Conservation (phyloP, 768 basidiomycete genomes). For the Lactifluus hygrophoroides region DNA sequence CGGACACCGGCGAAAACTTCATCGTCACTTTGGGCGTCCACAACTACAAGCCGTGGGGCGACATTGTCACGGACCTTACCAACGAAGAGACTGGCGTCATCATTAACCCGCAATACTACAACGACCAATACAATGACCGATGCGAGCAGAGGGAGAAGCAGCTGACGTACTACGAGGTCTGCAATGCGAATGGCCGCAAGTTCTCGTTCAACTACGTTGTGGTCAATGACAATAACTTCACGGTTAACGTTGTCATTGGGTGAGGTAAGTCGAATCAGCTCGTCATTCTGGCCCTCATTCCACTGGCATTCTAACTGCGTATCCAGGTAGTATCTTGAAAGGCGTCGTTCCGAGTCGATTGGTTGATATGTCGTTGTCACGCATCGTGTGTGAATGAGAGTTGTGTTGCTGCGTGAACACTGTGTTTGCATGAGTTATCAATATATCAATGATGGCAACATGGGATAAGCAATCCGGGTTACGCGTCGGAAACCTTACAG, state of each 20-base stretch:
- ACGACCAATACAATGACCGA: not conserved
- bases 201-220: not conserved
- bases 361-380: too few relatives aligned
- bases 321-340: not conserved
- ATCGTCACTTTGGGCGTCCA: constrained; percentile 32
- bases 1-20: constrained; percentile 28
- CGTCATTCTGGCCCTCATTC: not conserved
- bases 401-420: too few relatives aligned
- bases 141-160: not conserved
- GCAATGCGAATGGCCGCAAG: not conserved
- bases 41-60: constrained; percentile 34
- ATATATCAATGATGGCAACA: too few relatives aligned
- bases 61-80: constrained; percentile 29
- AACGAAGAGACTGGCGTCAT: not conserved
- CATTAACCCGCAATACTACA: constrained; percentile 7
- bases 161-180: not conserved
- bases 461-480: too few relatives aligned
- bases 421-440: too few relatives aligned
- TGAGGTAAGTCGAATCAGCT: not conserved
- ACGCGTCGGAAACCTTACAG: too few relatives aligned
- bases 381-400: too few relatives aligned
- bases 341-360: too few relatives aligned
- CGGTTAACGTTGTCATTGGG: not conserved
- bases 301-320: not conserved
- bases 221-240: not conserved